Evolutionary conservation across 2,329 filamentous ascomycete genomes (phyloP).

Genomic region (Xylariomycetidae sp.): DNA sequence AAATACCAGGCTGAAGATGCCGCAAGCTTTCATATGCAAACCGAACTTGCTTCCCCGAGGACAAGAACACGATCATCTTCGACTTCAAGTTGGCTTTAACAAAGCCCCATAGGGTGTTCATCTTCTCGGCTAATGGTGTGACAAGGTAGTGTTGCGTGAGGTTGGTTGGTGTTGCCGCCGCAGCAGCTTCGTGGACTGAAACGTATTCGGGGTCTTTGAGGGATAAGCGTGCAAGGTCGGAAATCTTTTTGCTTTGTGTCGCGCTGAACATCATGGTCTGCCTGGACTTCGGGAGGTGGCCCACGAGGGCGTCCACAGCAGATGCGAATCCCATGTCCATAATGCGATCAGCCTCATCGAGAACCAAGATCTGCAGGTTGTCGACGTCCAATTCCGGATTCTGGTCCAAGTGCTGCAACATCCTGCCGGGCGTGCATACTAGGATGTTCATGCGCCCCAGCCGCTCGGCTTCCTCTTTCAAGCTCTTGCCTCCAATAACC

Average conservation of each 20-base stretch:
- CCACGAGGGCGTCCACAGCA: conserved; percentile 85
- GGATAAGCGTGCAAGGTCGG: conserved; percentile 82
- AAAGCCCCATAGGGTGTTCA: conserved; percentile 90
- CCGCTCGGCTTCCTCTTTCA: conserved; percentile 81
- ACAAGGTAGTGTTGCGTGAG: conserved; percentile 90
- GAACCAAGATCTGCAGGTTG: conserved; percentile 84
- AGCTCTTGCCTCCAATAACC: conserved; percentile 86
- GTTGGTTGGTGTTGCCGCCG: conserved; percentile 71
- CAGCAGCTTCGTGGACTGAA: conserved; percentile 79
- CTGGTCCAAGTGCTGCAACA: conserved; percentile 93
- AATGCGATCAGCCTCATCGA: conserved; percentile 94
- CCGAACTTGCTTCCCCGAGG: conserved; percentile 91
- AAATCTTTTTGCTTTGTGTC: conserved; percentile 91
- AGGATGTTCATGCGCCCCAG: conserved; percentile 92
- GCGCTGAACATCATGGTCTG: conserved; percentile 95
- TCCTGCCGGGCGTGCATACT: conserved; percentile 89
- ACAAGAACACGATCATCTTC: conserved; percentile 94
- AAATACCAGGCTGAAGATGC: conserved; percentile 89
- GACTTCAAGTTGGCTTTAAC: conserved; percentile 84
- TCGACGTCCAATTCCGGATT: conserved; percentile 85
- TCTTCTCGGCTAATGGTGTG: conserved; percentile 78
- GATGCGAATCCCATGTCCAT: conserved; percentile 96
- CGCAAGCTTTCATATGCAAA: conserved; percentile 93
- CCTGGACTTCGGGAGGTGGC: conserved; percentile 77
- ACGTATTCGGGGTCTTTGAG: conserved; percentile 91